These are phyloP conservation scores for Alternaria conjuncta DNA, from an alignment of 2,329 filamentous ascomycete species.

Conservation along the genomic window DNA sequence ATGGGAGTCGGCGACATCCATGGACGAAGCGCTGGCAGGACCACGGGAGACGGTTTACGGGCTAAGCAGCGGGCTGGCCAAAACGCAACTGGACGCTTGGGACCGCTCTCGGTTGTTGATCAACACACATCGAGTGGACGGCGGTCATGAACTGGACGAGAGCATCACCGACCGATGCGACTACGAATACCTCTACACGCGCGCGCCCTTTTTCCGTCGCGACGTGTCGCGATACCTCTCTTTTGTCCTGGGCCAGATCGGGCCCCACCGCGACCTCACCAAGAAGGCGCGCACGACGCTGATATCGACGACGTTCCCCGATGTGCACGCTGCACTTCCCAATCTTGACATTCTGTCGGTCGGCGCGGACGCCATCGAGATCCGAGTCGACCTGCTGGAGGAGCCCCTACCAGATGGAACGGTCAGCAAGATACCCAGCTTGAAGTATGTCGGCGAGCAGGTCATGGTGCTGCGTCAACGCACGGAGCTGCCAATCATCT, in stretches of 20 bases:
- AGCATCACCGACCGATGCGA: slow-evolving; percentile 73
- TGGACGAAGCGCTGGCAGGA: slow-evolving; percentile 61
- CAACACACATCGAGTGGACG: slow-evolving; percentile 77
- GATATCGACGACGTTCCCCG: slow-evolving; percentile 87
- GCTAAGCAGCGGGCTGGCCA: slow-evolving; percentile 64
- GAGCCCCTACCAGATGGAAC: slow-evolving; percentile 67
- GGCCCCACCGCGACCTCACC: slow-evolving; percentile 77
- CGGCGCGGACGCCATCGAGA: slow-evolving; percentile 83
- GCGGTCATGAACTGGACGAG: slow-evolving; percentile 66
- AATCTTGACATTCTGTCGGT: slow-evolving; percentile 89
- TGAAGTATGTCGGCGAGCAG: slow-evolving; percentile 86
- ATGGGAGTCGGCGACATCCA: slow-evolving; percentile 64
- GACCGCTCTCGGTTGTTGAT: slow-evolving; percentile 69
- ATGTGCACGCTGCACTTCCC: slow-evolving; percentile 80
- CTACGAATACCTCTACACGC: slow-evolving; percentile 86
- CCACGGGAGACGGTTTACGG: slow-evolving; percentile 73
- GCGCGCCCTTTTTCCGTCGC: slow-evolving; percentile 72
- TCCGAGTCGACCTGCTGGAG: slow-evolving; percentile 80
- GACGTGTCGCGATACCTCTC: slow-evolving; percentile 81
- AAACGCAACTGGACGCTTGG: slow-evolving; percentile 63
- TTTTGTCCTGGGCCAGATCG: slow-evolving; percentile 79
- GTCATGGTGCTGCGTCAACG: slow-evolving; percentile 83
- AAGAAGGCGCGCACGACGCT: slow-evolving; percentile 81
- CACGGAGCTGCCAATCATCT: slow-evolving; percentile 88
- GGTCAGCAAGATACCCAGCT: slow-evolving; percentile 72